Percentiles rank a stretch among this genome's conserved stretches.
phyloP scores from a whole-genome alignment of 2,329 filamentous ascomycete genomes.

The Diplodia sapinea region DNA sequence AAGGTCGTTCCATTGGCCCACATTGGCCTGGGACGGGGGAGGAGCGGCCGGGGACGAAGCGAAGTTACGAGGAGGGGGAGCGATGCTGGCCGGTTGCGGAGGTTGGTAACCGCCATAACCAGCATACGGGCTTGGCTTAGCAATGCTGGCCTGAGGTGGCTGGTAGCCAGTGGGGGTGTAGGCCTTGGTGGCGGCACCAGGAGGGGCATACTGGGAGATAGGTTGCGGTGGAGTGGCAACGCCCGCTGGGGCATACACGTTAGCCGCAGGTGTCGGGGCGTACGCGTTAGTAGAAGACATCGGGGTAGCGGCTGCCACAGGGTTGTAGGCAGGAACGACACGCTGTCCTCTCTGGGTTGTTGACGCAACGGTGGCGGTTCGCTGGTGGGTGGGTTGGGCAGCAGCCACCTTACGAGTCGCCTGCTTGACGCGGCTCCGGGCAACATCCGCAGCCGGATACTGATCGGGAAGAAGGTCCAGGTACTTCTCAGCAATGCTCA shows the following conservation, averaged over 20 bases:
- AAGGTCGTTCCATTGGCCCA: constrained; percentile 92
- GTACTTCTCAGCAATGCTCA: constrained; percentile 88
- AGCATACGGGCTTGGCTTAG: constrained; percentile 44
- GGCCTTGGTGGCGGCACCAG: constrained; percentile 46
- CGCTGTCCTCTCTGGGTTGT: constrained; percentile 43
- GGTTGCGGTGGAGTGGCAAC: constrained; percentile 39
- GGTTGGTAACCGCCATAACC: constrained; percentile 49
- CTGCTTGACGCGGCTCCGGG: constrained; percentile 81
- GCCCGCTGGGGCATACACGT: constrained; percentile 45
- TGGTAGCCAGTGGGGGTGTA: constrained; percentile 63
- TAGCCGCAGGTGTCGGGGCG: constrained; percentile 44
- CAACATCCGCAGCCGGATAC: constrained; percentile 86
- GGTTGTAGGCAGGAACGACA: constrained; percentile 46
- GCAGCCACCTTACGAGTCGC: constrained; percentile 70
- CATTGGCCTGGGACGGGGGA: constrained; percentile 73
- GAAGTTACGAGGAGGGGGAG: constrained; percentile 69
- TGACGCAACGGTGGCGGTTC: constrained; percentile 48
- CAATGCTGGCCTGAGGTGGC: constrained; percentile 39
- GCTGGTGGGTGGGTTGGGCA: constrained; percentile 49
- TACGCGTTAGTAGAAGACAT: constrained; percentile 36
- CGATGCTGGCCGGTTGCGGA: constrained; percentile 52
- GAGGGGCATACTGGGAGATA: constrained; percentile 44
- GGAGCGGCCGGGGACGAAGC: constrained; percentile 68
- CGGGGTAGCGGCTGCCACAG: constrained; percentile 37
- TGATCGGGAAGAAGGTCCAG: constrained; percentile 81